These are phyloP conservation scores for Lasiodiplodia gonubiensis DNA, from an alignment of 2,329 filamentous ascomycete species.

Conservation along the genomic window DNA sequence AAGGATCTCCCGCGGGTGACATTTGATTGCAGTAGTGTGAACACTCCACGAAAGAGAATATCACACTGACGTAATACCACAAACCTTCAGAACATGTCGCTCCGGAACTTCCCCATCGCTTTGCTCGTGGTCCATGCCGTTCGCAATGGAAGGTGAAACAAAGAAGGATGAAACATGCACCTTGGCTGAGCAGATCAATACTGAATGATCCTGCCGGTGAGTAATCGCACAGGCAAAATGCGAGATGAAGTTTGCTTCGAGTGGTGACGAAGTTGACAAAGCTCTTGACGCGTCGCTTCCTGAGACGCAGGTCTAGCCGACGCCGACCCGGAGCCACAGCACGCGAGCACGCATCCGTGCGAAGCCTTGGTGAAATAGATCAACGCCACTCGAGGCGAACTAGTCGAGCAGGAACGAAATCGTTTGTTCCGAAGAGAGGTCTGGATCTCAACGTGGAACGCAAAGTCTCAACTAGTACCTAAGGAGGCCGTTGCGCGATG, in stretches of 20 bases:
- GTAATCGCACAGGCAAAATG: not conserved
- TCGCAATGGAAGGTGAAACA: too few species aligned
- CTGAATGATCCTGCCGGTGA: not conserved
- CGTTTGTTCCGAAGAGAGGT: not conserved
- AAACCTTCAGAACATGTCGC: too few species aligned
- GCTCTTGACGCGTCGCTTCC: slow-evolving; percentile 4
- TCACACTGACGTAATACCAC: too few species aligned
- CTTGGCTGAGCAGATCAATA: not conserved
- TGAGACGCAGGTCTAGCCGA: slow-evolving; percentile 21
- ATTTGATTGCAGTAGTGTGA: too few species aligned
- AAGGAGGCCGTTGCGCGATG: not conserved
- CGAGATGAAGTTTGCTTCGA: not conserved
- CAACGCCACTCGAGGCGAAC: slow-evolving; percentile 1
- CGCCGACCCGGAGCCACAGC: not conserved
- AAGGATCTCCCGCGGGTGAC: too few species aligned
- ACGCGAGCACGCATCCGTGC: slow-evolving; percentile 2
- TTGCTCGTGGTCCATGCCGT: too few species aligned
- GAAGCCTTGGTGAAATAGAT: not conserved
- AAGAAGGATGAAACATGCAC: too few species aligned
- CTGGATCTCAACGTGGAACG: not conserved
- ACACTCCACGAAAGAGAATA: too few species aligned
- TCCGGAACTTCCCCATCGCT: too few species aligned
- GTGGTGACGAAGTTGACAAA: not conserved
- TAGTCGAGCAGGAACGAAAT: not conserved
- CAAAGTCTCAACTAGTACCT: too few species aligned